Conservation (phyloP, 306 rosid genomes). For the Vicia faba region DNA sequence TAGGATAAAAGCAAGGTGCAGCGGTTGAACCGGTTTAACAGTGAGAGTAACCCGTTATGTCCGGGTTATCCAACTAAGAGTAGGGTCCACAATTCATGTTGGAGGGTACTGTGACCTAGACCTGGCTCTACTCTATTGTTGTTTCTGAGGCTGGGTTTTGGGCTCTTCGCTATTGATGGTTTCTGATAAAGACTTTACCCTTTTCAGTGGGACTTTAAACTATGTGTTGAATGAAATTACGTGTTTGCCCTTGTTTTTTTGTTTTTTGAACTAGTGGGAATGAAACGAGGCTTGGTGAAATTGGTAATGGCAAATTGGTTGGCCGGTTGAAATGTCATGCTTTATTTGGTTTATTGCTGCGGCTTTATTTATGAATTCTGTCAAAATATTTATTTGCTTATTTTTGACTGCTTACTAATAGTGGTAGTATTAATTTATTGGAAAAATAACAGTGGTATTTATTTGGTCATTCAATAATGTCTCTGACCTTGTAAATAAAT, state of each 20-base stretch:
- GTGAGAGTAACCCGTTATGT: conserved; percentile 67
- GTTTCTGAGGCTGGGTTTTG: conserved; percentile 12
- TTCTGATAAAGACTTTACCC: conserved; percentile 45
- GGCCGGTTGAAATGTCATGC: not conserved
- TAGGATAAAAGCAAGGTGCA: conserved; percentile 34
- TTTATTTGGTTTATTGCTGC: not conserved
- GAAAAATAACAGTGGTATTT: not conserved
- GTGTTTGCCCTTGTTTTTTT: not conserved
- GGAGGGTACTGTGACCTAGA: not conserved
- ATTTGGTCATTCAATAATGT: not conserved
- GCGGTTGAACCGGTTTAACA: conserved; percentile 41
- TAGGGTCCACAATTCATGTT: conserved; percentile 6
- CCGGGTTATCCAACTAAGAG: conserved; percentile 52
- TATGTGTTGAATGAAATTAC: not conserved
- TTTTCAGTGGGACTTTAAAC: conserved; percentile 25
- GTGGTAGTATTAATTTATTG: too few species aligned
- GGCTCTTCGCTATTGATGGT: conserved; percentile 41
- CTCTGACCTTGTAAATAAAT: not conserved
- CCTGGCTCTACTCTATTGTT: conserved; percentile 20
- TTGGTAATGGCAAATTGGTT: not conserved
- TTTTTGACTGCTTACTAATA: not conserved
- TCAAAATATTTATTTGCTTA: not conserved
- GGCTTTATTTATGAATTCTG: conserved; percentile 4
- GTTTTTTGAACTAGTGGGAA: not conserved
- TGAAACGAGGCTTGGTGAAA: too few species aligned